Base-by-base conservation (phyloP, 768 basidiomycete species). In the Boletus rufocinnamomeus region DNA sequence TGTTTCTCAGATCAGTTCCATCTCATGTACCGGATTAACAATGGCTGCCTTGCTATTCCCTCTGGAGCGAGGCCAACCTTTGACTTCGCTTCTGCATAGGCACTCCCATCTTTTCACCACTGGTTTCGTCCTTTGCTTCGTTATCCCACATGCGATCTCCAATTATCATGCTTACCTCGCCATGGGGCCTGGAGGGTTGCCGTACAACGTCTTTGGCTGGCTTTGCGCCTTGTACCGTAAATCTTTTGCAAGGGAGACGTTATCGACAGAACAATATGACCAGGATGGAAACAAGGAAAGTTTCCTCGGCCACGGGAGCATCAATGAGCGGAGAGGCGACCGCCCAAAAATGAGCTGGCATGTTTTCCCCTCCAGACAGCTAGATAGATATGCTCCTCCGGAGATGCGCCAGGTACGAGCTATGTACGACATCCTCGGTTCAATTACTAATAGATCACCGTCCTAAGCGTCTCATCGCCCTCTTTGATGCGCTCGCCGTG, bases 291-390 rank as follows among this genome's bases (percentile, higher is more conserved):
- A 52, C 38, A 48, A 48, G 11, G 30, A 43, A 19, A 30, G 25
- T 10, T 57, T 45, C 13, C 14, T 58, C 19, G 37, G 27, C 30
- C 5, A 16, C n/a, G 37, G 19, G 3, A 45, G 50, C 46, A 51
- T 58, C 17, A 59, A 50, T 11, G 47, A 59, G 27, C 34, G 57
- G 25, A 50, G 56, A 38, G 51, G 57, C 34, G 41, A 52, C 19
- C 47, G 47, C 9, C 56, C 56, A 8, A 56, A 50, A 44, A 21
- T 54, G 47, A 32, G 48, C 27, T 59, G 48, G 48, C 57, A 54
- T 14, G 48, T 50, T 30, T 53, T 50, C 35, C 60, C 48, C 3
- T 60, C 57, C 30, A 43, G 60, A n/a, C 58, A 61, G 34, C 19
- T 59, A 4, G 34, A 57, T 28, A 50, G 38, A 35, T 46, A 46